These are phyloP conservation scores for Talaromyces ruber DNA, from an alignment of 495 filamentous ascomycete species.

Conservation along the genomic window DNA sequence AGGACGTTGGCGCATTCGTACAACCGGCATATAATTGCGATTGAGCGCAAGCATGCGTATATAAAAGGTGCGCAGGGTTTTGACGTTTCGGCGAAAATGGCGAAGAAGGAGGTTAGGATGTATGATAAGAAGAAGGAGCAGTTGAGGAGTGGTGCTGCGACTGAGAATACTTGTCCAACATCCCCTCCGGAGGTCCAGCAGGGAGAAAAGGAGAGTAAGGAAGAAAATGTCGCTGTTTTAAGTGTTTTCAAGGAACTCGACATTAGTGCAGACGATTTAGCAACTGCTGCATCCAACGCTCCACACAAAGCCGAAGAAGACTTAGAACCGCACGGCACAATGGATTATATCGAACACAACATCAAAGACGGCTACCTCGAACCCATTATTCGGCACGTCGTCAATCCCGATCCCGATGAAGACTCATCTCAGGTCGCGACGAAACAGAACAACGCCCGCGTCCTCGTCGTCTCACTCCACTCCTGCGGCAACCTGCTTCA, in stretches of 20 bases:
- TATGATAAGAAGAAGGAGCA: conserved; percentile 65
- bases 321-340: conserved; percentile 23
- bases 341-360: conserved; percentile 47
- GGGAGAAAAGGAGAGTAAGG: conserved; percentile 4
- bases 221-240: conserved; percentile 23
- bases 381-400: conserved; percentile 67
- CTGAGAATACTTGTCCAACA: background rate
- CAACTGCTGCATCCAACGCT: conserved; percentile 8
- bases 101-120: conserved; percentile 46
- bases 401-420: conserved; percentile 10
- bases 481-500: conserved; percentile 97
- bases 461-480: conserved; percentile 91
- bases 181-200: background rate
- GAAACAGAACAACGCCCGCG: conserved; percentile 23
- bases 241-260: conserved; percentile 31
- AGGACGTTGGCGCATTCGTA: conserved; percentile 77
- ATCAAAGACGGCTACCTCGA: conserved; percentile 64
- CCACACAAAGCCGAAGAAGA: conserved; percentile 11
- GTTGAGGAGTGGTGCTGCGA: conserved; percentile 7
- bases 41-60: conserved; percentile 80
- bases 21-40: conserved; percentile 77
- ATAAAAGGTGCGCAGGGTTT: conserved; percentile 76
- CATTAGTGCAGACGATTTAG: conserved; percentile 24
- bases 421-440: background rate
- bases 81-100: conserved; percentile 67